Percentiles rank a stretch among this genome's conserved stretches.
Conservation (phyloP, 371 early-diverging fungal genomes). For the Rhizopus arrhizus region DNA sequence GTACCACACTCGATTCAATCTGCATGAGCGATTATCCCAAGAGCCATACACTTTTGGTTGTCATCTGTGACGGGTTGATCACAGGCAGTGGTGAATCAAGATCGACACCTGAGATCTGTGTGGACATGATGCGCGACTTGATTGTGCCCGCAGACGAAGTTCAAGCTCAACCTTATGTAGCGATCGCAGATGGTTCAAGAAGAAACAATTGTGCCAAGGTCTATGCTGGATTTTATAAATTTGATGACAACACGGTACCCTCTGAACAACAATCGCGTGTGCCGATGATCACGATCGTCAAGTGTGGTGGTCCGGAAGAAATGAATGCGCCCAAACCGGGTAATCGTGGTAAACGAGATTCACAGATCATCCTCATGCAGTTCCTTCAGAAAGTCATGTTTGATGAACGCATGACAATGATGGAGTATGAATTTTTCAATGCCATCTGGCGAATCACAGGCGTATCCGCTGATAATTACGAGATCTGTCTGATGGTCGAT, state of each 20-base stretch:
- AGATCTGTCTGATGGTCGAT: constrained; percentile 94
- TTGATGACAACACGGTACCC: constrained; percentile 59
- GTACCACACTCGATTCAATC: constrained; percentile 94
- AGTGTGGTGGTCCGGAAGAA: constrained; percentile 21
- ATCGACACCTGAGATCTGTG: constrained; percentile 81
- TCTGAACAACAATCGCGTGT: constrained; percentile 60
- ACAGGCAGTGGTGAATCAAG: constrained; percentile 75
- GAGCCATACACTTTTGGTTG: constrained; percentile 87
- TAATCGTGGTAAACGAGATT: constrained; percentile 98
- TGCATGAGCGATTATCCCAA: constrained; percentile 87
- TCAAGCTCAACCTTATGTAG: constrained; percentile 80
- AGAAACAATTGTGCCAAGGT: constrained; percentile 96
- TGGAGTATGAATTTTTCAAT: constrained; percentile 94
- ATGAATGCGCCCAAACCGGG: constrained; percentile 67
- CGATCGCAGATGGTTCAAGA: constrained; percentile 91
- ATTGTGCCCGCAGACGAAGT: constrained; percentile 67
- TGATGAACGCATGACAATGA: constrained; percentile 91
- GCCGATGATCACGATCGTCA: constrained; percentile 84
- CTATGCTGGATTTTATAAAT: constrained; percentile 85
- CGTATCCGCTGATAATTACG: constrained; percentile 82
- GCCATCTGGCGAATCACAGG: constrained; percentile 82
- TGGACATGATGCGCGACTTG: constrained; percentile 82
- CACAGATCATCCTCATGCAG: constrained; percentile 96
- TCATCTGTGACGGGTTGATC: constrained; percentile 88
- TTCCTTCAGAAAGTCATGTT: constrained; percentile 95